phyloP scores from a whole-genome alignment of 169 alveolate genomes.

The Plasmodium chabaudi region DNA sequence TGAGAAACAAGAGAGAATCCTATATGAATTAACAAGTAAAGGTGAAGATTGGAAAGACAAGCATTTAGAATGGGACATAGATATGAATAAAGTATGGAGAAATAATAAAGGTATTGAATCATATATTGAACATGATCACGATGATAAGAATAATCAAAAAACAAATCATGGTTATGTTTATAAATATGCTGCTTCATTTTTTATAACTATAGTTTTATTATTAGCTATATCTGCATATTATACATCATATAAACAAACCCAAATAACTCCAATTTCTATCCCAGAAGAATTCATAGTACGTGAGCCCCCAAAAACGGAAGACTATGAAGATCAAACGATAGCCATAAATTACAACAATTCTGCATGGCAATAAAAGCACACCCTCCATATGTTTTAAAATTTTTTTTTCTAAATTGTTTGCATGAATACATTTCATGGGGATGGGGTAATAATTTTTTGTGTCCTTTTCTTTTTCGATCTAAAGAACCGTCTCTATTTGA shows the following conservation, averaged over 20 bases:
- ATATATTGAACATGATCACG: background rate
- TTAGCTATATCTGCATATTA: conserved; percentile 6
- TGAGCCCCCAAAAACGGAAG: background rate
- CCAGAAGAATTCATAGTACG: background rate
- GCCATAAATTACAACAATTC: background rate
- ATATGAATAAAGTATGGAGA: background rate
- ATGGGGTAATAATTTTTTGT: no score
- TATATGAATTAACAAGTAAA: background rate
- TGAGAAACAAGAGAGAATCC: background rate
- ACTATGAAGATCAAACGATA: conserved; percentile 23
- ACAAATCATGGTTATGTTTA: background rate
- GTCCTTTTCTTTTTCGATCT: no score
- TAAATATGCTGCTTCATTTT: conserved; percentile 38
- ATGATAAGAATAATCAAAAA: background rate
- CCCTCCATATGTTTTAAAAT: background rate
- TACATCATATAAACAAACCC: background rate
- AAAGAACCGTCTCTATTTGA: no score
- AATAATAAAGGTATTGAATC: background rate
- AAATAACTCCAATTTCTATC: background rate
- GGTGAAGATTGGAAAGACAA: background rate
- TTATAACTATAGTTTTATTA: conserved; percentile 5
- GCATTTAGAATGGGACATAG: background rate
- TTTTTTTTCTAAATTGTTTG: no score
- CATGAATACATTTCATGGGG: no score
- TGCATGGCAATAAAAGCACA: conserved; percentile 29